phyloP scores from a whole-genome alignment of 2,329 filamentous ascomycete species.

The Leptographium galeiforme region DNA sequence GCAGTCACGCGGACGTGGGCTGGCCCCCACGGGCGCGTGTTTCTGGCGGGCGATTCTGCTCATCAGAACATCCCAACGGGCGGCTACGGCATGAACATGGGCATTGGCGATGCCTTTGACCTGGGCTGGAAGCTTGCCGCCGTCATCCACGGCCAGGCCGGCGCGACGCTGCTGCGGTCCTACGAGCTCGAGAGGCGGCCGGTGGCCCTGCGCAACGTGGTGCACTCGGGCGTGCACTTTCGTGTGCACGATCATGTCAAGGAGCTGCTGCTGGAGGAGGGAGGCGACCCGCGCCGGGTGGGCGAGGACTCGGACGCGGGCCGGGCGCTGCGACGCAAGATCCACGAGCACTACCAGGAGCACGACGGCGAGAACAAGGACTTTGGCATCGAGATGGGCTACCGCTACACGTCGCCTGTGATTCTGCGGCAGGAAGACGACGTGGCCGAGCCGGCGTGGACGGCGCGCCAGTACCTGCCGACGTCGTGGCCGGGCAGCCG shows the following conservation, averaged over 20 bases:
- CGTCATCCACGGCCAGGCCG: constrained; percentile 20
- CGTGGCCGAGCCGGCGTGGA: neutral
- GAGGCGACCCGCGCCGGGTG: neutral
- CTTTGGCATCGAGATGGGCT: constrained; percentile 16
- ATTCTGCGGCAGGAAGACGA: neutral
- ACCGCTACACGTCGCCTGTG: constrained; percentile 9
- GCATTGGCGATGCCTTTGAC: constrained; percentile 39
- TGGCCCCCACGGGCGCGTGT: constrained; percentile 24
- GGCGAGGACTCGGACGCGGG: constrained; percentile 1
- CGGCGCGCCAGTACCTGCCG: constrained; percentile 1
- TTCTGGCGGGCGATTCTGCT: constrained; percentile 42
- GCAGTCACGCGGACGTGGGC: constrained; percentile 8
- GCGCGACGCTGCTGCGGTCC: constrained; percentile 27
- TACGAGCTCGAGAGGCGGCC: constrained; percentile 32
- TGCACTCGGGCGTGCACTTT: constrained; percentile 4
- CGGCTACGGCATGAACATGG: constrained; percentile 44
- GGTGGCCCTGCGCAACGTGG: constrained; percentile 13
- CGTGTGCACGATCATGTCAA: constrained; percentile 10
- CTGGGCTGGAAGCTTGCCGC: constrained; percentile 40
- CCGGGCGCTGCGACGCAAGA: neutral
- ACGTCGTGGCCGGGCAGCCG: constrained; percentile 9
- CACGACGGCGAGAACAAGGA: constrained; percentile 17
- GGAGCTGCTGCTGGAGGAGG: constrained; percentile 7
- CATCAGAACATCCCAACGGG: constrained; percentile 42
- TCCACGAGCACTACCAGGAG: constrained; percentile 8